Base-by-base conservation (phyloP, 192 early-diverging fungal species). In the Dispira parvispora region DNA sequence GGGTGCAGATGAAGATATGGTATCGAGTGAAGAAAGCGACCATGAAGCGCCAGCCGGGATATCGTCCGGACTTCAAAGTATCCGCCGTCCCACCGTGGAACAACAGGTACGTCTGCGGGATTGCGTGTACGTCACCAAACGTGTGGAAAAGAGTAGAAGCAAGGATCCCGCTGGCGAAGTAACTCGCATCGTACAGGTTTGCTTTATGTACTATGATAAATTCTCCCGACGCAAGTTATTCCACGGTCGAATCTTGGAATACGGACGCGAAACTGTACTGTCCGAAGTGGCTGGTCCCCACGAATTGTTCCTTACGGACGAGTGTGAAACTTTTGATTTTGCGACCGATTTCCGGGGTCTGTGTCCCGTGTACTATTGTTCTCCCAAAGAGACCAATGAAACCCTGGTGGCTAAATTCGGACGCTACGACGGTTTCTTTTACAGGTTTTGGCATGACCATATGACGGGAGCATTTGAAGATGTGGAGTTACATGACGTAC, bases 241-340 rank as follows among this genome's bases (percentile, higher is more conserved):
- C 57, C 83, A 85, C 57, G 76, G 76, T 2, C 73, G 76, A 43
- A 62, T 76, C 57, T 66, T 83, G 55, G 67, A 73, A 14, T 76
- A 73, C 45, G 81, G 80, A 1, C 69, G 69, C 43, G 75, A 80
- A 49, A 83, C 81, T 1, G 45, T 85, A 23, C 63, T 80, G 11
- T 67, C 74, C 43, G 82, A 85, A 54, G 69, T 80, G 20, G 76
- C 83, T 0, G 63, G 71, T 2, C 63, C 70, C 20, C 70, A 74
- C 62, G 83, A 85, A 68, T 66, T 79, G 38, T 78, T 78, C 46
- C 63, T 82, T n/a, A 54, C 79, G 3, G 80, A 85, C 55, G 65
- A 64, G 42, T 85, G 81, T 46, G 62, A 62, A 28, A 70, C 76
- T n/a, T 71, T 70, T 45, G 53, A 47, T 25, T 56, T 85, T 20